Conservation (phyloP, 179 eudicot genomes). For the Beta lomatogona region DNA sequence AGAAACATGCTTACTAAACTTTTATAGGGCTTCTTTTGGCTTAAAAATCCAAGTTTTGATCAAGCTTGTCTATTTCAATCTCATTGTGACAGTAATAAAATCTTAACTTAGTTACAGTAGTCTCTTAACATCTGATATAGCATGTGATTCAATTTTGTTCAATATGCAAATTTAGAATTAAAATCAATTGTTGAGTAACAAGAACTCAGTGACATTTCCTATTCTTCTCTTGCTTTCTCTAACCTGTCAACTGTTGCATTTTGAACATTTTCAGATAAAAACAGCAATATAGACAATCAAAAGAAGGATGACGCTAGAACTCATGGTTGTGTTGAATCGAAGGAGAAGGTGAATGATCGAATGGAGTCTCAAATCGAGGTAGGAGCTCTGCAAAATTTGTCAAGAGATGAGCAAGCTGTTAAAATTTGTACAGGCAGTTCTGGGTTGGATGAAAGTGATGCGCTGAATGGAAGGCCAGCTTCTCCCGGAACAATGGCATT, state of each 20-base stretch:
- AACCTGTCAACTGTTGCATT: background rate
- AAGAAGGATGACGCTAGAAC: conserved; percentile 23
- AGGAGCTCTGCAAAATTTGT: conserved; percentile 13
- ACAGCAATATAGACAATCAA: conserved; percentile 15
- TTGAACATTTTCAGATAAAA: conserved; percentile 26
- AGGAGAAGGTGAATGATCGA: conserved; percentile 20
- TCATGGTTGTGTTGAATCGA: conserved; percentile 5
- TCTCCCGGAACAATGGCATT: conserved; percentile 50
- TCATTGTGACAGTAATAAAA: background rate
- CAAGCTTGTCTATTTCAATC: background rate
- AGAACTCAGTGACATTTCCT: background rate
- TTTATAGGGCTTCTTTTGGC: background rate
- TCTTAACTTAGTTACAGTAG: background rate
- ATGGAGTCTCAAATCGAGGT: conserved; percentile 7
- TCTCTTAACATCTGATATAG: background rate
- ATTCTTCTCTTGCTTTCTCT: background rate
- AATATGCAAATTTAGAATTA: background rate
- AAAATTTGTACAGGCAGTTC: conserved; percentile 19
- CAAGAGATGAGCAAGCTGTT: conserved; percentile 22
- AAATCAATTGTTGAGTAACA: too few relatives aligned
- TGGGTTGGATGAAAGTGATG: conserved; percentile 35
- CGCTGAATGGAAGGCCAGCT: conserved; percentile 31
- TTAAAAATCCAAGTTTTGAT: background rate
- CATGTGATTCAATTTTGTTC: background rate
- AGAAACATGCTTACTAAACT: background rate